Evolutionary conservation across 805 yeast species (phyloP), one percentile per base, ranked within the genome.

Genomic region (Saturnispora gosingensis): DNA sequence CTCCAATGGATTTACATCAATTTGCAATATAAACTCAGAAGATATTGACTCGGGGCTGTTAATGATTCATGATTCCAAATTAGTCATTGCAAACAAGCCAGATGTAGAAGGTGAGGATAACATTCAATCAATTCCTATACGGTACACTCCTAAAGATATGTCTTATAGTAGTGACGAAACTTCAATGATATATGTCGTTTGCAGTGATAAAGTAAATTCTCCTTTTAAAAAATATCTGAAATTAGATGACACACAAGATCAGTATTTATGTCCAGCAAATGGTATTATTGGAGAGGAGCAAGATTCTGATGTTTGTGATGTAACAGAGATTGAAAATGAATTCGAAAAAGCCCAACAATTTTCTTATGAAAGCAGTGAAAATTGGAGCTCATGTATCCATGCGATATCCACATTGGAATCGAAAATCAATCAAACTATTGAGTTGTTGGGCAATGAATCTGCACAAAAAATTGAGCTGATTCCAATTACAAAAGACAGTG

Each of bases 31-130:
- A 59, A 68, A 69, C 20, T 81, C 87, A 43, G 86, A 78, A 53
- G 93, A 85, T 54, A 71, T 77, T 51, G 68, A 71, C 1, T 71
- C 73, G 47, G 91, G 91, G 2, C 67, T 83, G 3, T 80, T 88
- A 27, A 89, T 86, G 0, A 71, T 85, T 16, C 69, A 71, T 38
- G 78, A 75, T 2, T 72, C 71, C 43, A 72, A 68, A 20, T 67
- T 88, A 53, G 66, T 74, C 2, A 84, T 86, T 30, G 74, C 82
- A 59, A 74, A 81, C 0, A 30, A 53, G 8, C 50, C 50, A 15
- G 43, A 36, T 6, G 9, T 53, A 22, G 25, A 45, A 18, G 67
- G 69, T 24, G 51, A 66, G 16, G 63, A 56, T 2, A 57, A 66
- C 30, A 60, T 66, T 10, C 74, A 71, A 34, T 68, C 69, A 35